Evolutionary conservation across 2,329 filamentous ascomycete genomes (phyloP).

Genomic region (Shiraia sp.): DNA sequence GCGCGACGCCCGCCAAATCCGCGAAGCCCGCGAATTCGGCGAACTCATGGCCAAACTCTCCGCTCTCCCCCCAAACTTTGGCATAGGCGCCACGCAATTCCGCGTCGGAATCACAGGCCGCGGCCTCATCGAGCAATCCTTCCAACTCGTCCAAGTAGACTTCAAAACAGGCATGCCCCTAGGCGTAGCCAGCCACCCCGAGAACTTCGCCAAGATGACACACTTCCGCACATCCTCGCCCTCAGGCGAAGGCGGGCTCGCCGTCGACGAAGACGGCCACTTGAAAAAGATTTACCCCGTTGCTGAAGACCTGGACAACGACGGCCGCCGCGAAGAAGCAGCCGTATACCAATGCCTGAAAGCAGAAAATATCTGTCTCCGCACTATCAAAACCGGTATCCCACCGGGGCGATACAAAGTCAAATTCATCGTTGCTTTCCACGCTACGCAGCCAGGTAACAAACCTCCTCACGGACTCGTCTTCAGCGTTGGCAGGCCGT

Average conservation of each 20-base stretch:
- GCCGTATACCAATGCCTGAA: constrained; percentile 40
- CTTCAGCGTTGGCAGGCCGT: constrained; percentile 44
- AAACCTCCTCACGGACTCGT: constrained; percentile 35
- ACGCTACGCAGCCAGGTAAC: constrained; percentile 14
- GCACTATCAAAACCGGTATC: constrained; percentile 42
- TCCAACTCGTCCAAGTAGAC: constrained; percentile 39
- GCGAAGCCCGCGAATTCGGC: constrained; percentile 34
- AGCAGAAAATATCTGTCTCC: constrained; percentile 39
- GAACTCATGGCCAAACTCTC: constrained; percentile 43
- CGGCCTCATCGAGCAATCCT: constrained; percentile 36
- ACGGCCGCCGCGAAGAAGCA: constrained; percentile 41
- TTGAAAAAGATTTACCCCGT: constrained; percentile 40
- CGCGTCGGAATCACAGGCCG: constrained; percentile 36
- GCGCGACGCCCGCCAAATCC: constrained; percentile 40
- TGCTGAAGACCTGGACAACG: constrained; percentile 41
- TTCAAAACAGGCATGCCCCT: constrained; percentile 44
- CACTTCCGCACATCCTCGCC: constrained; percentile 32
- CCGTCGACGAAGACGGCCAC: constrained; percentile 29
- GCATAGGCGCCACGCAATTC: constrained; percentile 38
- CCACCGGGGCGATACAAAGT: constrained; percentile 44
- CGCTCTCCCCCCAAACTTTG: constrained; percentile 41
- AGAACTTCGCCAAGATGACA: constrained; percentile 25
- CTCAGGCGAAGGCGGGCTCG: constrained; percentile 35
- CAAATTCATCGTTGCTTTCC: constrained; percentile 40
- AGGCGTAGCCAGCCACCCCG: constrained; percentile 21